A percentile compares a stretch with the other conserved stretches of the same genome.
These are phyloP conservation scores for Cryoendolithus antarcticus DNA, from an alignment of 2,329 filamentous ascomycete genomes.

Conservation along the genomic window DNA sequence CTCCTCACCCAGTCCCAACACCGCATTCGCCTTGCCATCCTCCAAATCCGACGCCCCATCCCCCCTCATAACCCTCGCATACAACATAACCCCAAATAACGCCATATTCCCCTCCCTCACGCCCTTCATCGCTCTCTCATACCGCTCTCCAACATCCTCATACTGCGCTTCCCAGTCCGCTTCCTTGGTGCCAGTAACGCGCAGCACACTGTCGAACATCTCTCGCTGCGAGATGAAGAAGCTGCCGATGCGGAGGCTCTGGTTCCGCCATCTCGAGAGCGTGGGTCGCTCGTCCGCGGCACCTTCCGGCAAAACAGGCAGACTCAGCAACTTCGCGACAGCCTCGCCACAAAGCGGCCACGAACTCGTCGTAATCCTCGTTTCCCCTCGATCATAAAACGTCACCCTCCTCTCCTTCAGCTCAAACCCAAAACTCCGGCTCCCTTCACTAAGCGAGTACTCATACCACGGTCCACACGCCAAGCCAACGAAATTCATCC, in stretches of 20 bases:
- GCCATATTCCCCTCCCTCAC: constrained; percentile 31
- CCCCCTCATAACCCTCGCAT: constrained; percentile 39
- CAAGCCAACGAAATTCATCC: constrained; percentile 1
- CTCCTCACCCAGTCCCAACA: constrained; percentile 11
- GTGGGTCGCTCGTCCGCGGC: neutral
- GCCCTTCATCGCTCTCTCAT: constrained; percentile 25
- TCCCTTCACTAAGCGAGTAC: constrained; percentile 11
- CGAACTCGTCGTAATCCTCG: constrained; percentile 20
- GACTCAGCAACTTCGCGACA: constrained; percentile 21
- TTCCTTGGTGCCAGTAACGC: constrained; percentile 22
- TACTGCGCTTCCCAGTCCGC: constrained; percentile 23
- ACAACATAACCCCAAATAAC: constrained; percentile 42
- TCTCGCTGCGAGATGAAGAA: constrained; percentile 26
- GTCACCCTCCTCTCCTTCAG: constrained; percentile 13
- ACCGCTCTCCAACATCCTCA: constrained; percentile 1
- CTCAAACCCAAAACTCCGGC: constrained; percentile 19
- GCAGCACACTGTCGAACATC: constrained; percentile 26
- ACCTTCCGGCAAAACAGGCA: constrained; percentile 11
- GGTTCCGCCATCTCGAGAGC: constrained; percentile 17
- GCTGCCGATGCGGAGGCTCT: constrained; percentile 19
- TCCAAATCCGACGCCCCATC: constrained; percentile 23
- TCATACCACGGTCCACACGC: constrained; percentile 23
- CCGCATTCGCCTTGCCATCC: constrained; percentile 12
- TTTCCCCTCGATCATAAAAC: constrained; percentile 15
- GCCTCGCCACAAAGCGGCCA: constrained; percentile 22